Conservation (phyloP, 1,284 basidiomycete species). For the Grifola frondosa region DNA sequence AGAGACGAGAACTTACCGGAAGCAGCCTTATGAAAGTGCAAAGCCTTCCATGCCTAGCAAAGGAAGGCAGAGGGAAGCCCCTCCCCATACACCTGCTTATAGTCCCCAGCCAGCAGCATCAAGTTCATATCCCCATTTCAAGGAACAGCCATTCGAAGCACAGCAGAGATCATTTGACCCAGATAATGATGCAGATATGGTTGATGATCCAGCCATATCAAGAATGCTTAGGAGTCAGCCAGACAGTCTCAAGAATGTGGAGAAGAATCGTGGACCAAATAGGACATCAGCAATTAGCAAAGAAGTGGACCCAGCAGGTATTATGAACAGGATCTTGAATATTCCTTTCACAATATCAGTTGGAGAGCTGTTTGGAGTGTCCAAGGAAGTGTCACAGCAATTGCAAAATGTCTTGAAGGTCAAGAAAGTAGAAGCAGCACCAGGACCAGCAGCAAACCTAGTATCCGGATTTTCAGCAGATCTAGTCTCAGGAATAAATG, state of each 20-base stretch:
- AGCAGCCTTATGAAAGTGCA: constrained; percentile 1
- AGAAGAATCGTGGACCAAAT: not conserved
- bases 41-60: not conserved
- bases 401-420: constrained; percentile 1
- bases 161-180: not conserved
- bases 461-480: not conserved
- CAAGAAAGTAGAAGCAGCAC: not conserved
- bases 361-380: not conserved
- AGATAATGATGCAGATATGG: constrained; percentile 1
- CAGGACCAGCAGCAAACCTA: not conserved
- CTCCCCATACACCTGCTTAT: not conserved
- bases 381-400: not conserved
- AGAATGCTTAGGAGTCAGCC: not conserved
- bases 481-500: too few relatives aligned
- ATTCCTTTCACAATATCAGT: not conserved
- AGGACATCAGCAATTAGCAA: not conserved
- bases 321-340: constrained; percentile 1
- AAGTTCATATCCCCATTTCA: not conserved
- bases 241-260: not conserved
- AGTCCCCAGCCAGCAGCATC: not conserved
- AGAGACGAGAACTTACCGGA: constrained; percentile 2
- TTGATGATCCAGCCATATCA: not conserved
- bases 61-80: constrained; percentile 3
- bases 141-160: not conserved
- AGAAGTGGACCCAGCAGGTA: not conserved